Evolutionary conservation across 768 basidiomycete species (phyloP), one percentile per base, ranked within the genome.

Genomic region (Boletus insuetus): DNA sequence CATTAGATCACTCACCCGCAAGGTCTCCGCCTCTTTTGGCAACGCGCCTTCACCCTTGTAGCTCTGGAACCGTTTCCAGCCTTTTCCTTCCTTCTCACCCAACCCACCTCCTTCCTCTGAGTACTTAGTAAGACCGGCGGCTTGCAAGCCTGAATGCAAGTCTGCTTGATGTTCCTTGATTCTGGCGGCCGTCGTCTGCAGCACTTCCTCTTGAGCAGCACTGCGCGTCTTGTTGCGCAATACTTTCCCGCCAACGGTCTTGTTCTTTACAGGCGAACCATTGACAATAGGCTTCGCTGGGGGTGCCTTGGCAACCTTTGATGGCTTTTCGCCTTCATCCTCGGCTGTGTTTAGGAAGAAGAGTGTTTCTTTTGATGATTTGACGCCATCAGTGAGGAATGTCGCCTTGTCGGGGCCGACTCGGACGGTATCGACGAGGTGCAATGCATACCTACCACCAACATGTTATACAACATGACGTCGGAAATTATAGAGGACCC

Each of bases 51-150:
- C 96, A 34, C 95, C 89, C 73, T 94, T 94, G 74, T 98, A 99
- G 63, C 94, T 96, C 75, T 93, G 93, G 76, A 96, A 98, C 58
- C 86, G 84, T 70, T 95, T 96, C 89, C 94, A 95, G 14, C 85
- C 83, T 70, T 98, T 98, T 37, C 91, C 92, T 65, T 94, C 87
- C 62, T 91, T 93, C 14, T 87, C 88, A 40, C 81, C 82, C 20
- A 77, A 75, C 0, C 83, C 90, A 34, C 82, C 86, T 8, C 87
- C 91, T 52, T 87, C 89, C 64, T 91, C 91, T 1, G 91, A 89
- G 68, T 85, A 97, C 66, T 83, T 87, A 55, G 87, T 82, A 39
- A 98, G 65, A 16, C 96, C 97, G 41, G 88, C 87, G 2, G 78
- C 70, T 64, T 97, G 94, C 42, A 94, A 73, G 58, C 79, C 79